phyloP scores from a whole-genome alignment of 192 early-diverging fungal genomes.

The Coemansia sp. region DNA sequence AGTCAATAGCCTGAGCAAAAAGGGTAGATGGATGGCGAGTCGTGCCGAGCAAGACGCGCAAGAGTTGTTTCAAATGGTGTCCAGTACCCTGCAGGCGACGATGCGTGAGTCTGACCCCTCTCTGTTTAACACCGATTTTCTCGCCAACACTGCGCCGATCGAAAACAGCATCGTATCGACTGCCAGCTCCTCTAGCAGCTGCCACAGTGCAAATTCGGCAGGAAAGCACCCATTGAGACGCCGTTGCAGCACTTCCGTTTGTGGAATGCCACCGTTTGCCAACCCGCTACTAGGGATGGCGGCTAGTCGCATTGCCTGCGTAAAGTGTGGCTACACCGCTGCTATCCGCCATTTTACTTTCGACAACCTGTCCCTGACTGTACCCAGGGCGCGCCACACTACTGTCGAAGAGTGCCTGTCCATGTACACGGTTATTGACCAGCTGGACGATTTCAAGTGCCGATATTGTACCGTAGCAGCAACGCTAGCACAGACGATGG shows the following conservation, averaged over 20 bases:
- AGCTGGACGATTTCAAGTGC: slow-evolving; percentile 66
- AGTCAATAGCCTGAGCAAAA: slow-evolving; percentile 51
- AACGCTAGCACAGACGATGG: slow-evolving; percentile 35
- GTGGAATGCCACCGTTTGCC: slow-evolving; percentile 22
- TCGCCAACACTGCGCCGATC: slow-evolving; percentile 22
- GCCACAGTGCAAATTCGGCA: neutral
- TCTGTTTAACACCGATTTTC: slow-evolving; percentile 33
- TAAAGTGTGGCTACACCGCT: slow-evolving; percentile 71
- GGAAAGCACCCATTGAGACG: neutral
- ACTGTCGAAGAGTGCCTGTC: slow-evolving; percentile 65
- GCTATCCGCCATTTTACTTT: slow-evolving; percentile 72
- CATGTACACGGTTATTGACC: slow-evolving; percentile 64
- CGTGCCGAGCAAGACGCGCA: slow-evolving; percentile 63
- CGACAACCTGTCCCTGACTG: slow-evolving; percentile 66
- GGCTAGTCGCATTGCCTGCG: slow-evolving; percentile 67
- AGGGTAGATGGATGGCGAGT: slow-evolving; percentile 56
- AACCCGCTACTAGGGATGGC: slow-evolving; percentile 57
- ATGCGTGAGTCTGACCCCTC: slow-evolving; percentile 31
- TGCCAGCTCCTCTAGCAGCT: slow-evolving; percentile 3
- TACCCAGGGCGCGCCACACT: slow-evolving; percentile 52
- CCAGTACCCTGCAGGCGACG: slow-evolving; percentile 36
- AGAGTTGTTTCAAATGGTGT: slow-evolving; percentile 61
- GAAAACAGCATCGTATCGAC: slow-evolving; percentile 32
- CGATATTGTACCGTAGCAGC: slow-evolving; percentile 58
- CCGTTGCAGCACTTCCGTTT: slow-evolving; percentile 10